These are phyloP conservation scores for Yarrowia galli DNA, from an alignment of 1,139 yeast genomes.

Conservation along the genomic window DNA sequence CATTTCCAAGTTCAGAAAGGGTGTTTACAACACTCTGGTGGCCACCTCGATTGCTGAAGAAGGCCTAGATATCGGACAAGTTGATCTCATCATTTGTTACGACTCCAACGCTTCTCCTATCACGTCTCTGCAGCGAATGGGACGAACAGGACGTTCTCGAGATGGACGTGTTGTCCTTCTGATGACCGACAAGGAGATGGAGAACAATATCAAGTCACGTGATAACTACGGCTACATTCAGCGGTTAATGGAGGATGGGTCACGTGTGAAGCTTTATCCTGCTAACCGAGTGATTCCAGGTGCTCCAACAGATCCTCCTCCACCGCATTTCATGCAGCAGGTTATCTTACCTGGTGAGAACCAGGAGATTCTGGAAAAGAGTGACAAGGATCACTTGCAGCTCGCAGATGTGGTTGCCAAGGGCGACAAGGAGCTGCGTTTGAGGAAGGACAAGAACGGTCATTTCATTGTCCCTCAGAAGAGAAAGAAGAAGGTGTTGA, in stretches of 20 bases:
- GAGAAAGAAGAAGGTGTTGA: constrained; percentile 56
- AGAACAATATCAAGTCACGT: constrained; percentile 84
- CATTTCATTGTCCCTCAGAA: constrained; percentile 40
- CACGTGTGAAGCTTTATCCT: constrained; percentile 49
- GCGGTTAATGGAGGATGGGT: constrained; percentile 55
- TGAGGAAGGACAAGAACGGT: constrained; percentile 42
- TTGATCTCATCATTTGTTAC: constrained; percentile 88
- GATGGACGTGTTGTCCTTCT: constrained; percentile 84
- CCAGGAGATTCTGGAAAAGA: constrained; percentile 59
- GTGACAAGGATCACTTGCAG: constrained; percentile 75
- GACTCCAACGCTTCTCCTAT: constrained; percentile 95
- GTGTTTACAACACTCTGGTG: constrained; percentile 77
- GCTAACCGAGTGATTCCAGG: constrained; percentile 74
- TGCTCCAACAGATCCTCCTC: constrained; percentile 46
- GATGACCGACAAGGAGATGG: constrained; percentile 78
- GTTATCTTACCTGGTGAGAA: constrained; percentile 76
- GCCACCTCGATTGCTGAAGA: constrained; percentile 99
- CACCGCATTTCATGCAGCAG: constrained; percentile 64
- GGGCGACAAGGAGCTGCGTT: constrained; percentile 46
- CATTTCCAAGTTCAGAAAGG: constrained; percentile 73
- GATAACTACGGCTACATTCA: constrained; percentile 84
- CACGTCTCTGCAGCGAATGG: constrained; percentile 93
- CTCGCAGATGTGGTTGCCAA: constrained; percentile 61
- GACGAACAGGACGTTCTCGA: constrained; percentile 95
- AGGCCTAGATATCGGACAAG: constrained; percentile 98